Evolutionary conservation across 331 rosid species (phyloP).

Genomic region (Prunus yedoensis): DNA sequence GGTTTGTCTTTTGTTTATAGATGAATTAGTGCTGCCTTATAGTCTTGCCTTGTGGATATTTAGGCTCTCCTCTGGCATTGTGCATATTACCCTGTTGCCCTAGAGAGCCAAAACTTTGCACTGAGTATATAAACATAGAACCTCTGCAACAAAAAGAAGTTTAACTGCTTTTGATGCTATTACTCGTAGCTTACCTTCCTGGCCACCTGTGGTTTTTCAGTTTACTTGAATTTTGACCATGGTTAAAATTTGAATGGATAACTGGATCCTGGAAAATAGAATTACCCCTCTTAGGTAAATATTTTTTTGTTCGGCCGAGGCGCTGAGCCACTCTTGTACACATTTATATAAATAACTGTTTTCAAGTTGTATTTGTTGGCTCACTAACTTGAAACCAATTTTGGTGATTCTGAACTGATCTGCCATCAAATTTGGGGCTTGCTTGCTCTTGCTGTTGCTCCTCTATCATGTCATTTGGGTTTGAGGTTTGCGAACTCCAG

Average conservation of each 20-base stretch:
- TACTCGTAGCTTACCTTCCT: too few species aligned
- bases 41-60: conserved; percentile 8
- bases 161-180: background rate
- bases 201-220: too few species aligned
- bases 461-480: too few species aligned
- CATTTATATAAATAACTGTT: too few species aligned
- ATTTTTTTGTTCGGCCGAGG: background rate
- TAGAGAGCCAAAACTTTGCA: conserved; percentile 18
- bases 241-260: background rate
- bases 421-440: too few species aligned
- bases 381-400: too few species aligned
- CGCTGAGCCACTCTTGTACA: background rate
- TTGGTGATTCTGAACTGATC: too few species aligned
- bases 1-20: conserved; percentile 8
- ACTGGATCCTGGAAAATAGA: background rate
- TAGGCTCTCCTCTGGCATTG: conserved; percentile 32
- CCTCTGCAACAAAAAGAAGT: too few species aligned
- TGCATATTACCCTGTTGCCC: conserved; percentile 29
- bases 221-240: too few species aligned
- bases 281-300: background rate
- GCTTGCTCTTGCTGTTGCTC: too few species aligned
- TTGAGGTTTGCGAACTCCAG: too few species aligned
- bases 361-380: too few species aligned
- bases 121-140: conserved; percentile 23
- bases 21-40: conserved; percentile 7